phyloP scores from a whole-genome alignment of 2,329 filamentous ascomycete genomes.

The Rosellinia necatrix region DNA sequence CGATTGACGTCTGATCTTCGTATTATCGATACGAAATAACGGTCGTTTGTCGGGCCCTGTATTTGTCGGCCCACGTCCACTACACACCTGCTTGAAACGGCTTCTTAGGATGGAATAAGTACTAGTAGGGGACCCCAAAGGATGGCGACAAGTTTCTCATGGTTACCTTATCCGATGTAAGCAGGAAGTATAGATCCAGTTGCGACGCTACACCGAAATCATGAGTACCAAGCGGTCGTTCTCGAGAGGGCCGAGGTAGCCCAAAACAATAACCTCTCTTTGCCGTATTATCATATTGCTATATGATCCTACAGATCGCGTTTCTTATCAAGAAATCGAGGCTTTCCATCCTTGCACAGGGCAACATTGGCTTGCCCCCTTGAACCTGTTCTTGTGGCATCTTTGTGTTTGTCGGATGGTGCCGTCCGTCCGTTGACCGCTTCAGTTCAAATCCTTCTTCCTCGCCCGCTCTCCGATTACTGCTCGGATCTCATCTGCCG shows the following conservation, averaged over 20 bases:
- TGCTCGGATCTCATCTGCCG: conserved; percentile 2
- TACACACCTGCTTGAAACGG: conserved; percentile 19
- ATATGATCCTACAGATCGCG: not conserved
- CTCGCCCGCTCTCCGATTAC: conserved; percentile 16
- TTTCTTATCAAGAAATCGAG: not conserved
- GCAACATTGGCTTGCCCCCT: not conserved
- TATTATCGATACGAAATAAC: conserved; percentile 20
- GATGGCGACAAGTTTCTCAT: not conserved
- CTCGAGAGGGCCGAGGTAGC: not conserved
- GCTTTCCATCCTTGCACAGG: not conserved
- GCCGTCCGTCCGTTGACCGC: conserved; percentile 1
- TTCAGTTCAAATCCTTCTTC: not conserved
- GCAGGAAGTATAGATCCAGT: not conserved
- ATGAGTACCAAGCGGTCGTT: too few species aligned
- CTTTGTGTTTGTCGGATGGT: not conserved
- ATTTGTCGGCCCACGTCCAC: not conserved
- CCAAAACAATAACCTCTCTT: not conserved
- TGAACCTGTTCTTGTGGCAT: not conserved
- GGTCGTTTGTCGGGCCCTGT: conserved; percentile 10
- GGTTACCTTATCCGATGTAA: conserved; percentile 5
- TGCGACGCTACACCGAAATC: conserved; percentile 1
- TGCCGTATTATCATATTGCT: too few species aligned
- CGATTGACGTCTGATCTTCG: conserved; percentile 22
- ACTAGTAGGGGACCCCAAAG: conserved; percentile 6
- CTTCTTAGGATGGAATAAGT: conserved; percentile 16